phyloP scores from a whole-genome alignment of 176 grass and related monocot genomes.

The Poa pratensis region DNA sequence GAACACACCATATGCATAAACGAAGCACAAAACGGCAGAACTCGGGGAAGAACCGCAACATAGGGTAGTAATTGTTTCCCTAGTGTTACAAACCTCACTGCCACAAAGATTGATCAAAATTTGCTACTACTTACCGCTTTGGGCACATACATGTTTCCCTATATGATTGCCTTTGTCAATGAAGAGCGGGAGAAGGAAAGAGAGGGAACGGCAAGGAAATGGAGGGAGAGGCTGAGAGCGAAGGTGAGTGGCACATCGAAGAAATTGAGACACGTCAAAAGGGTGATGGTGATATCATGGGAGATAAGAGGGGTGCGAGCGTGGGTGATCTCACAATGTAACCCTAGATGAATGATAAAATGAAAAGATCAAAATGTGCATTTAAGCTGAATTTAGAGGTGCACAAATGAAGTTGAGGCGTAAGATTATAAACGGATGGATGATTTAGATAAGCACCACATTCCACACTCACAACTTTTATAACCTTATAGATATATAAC shows the following conservation, averaged over 20 bases:
- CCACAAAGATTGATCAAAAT: not conserved
- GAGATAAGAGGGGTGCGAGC: not conserved
- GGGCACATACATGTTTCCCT: not conserved
- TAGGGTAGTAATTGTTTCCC: not conserved
- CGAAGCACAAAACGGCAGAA: not conserved
- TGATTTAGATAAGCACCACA: not conserved
- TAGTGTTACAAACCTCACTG: not conserved
- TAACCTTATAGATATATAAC: not conserved
- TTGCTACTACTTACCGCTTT: not conserved
- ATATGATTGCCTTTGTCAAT: not conserved
- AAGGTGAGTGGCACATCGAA: not conserved
- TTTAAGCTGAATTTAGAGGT: not conserved
- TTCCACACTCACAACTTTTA: not conserved
- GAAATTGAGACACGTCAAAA: not conserved
- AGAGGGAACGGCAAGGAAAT: not conserved
- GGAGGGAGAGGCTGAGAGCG: not conserved
- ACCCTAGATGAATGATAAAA: no score
- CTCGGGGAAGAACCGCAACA: not conserved
- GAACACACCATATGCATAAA: not conserved
- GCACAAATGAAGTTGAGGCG: not conserved
- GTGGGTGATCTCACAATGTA: not conserved
- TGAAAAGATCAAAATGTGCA: not conserved
- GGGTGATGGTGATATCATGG: not conserved
- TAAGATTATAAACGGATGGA: not conserved
- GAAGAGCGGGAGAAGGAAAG: not conserved